A percentile compares a stretch with the other conserved stretches of the same genome.
phyloP scores from a whole-genome alignment of 805 yeast genomes.

The Blastobotrys mokoenaii region DNA sequence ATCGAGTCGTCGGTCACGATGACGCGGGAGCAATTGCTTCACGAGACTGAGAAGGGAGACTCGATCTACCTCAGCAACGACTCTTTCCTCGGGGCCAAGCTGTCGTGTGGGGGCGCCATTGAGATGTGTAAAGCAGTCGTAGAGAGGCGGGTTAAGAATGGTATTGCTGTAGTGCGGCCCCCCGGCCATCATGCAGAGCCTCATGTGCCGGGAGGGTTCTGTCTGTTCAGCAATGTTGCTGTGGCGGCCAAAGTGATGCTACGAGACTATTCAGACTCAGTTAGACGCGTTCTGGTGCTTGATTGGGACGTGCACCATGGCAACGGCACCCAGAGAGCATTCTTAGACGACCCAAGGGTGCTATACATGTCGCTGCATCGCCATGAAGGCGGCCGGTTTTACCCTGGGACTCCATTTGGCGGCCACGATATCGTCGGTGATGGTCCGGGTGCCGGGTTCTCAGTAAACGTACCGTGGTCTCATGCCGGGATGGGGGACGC shows the following conservation, averaged over 20 bases:
- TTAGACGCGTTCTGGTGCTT: constrained; percentile 68
- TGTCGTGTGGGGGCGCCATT: constrained; percentile 94
- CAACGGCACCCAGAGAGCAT: constrained; percentile 94
- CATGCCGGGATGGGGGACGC: constrained; percentile 88
- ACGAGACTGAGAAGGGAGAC: constrained; percentile 85
- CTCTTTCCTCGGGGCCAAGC: constrained; percentile 74
- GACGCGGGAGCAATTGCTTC: constrained; percentile 66
- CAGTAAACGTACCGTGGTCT: constrained; percentile 92
- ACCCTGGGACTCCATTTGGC: constrained; percentile 90
- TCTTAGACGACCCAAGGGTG: constrained; percentile 81
- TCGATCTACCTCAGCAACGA: constrained; percentile 93
- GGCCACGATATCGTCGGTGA: constrained; percentile 74
- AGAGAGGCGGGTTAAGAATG: constrained; percentile 84
- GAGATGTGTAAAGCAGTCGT: constrained; percentile 95
- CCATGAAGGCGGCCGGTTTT: constrained; percentile 83
- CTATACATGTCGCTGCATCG: constrained; percentile 87
- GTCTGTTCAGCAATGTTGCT: constrained; percentile 92
- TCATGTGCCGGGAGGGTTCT: constrained; percentile 92
- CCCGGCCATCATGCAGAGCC: constrained; percentile 99
- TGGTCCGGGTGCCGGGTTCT: constrained; percentile 79
- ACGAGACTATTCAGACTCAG: constrained; percentile 78
- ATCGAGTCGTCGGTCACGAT: constrained; percentile 68
- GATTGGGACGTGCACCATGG: constrained; percentile 99
- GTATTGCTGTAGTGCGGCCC: constrained; percentile 92
- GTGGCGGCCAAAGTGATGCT: constrained; percentile 88